phyloP scores from a whole-genome alignment of 495 filamentous ascomycete species.

The Aspergillus ellipticus region DNA sequence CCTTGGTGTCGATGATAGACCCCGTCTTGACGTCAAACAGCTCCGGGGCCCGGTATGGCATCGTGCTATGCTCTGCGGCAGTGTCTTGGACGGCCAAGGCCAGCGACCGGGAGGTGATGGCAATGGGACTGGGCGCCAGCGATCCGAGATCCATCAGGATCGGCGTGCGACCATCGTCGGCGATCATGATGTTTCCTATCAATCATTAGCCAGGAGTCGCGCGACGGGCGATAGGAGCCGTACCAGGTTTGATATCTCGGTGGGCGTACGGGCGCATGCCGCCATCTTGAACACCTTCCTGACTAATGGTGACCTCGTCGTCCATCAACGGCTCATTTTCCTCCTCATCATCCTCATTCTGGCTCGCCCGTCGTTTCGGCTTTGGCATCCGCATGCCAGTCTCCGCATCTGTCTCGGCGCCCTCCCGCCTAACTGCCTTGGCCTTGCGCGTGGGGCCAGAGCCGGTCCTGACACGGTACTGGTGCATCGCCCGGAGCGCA shows the following conservation, averaged over 20 bases:
- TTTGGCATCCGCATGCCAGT: constrained; percentile 51
- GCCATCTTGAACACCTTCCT: constrained; percentile 69
- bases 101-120: constrained; percentile 89
- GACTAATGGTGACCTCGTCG: constrained; percentile 67
- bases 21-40: constrained; percentile 98
- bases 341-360: constrained; percentile 55
- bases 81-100: constrained; percentile 89
- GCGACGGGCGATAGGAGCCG: not conserved
- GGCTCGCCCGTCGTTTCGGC: constrained; percentile 44
- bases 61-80: constrained; percentile 93
- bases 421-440: constrained; percentile 57
- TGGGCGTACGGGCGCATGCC: constrained; percentile 83
- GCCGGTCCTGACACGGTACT: constrained; percentile 66
- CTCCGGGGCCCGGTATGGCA: constrained; percentile 97
- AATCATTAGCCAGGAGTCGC: constrained; percentile 10
- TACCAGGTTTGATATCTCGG: constrained; percentile 95
- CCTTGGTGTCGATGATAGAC: constrained; percentile 88
- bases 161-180: constrained; percentile 76
- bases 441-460: constrained; percentile 52
- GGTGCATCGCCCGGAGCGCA: constrained; percentile 85
- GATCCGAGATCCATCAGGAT: constrained; percentile 99
- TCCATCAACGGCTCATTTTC: constrained; percentile 82
- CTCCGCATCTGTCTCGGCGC: constrained; percentile 59
- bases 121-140: constrained; percentile 78
- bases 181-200: constrained; percentile 93